Base-by-base conservation (phyloP, 306 rosid genomes). In the Lupinus albus region DNA sequence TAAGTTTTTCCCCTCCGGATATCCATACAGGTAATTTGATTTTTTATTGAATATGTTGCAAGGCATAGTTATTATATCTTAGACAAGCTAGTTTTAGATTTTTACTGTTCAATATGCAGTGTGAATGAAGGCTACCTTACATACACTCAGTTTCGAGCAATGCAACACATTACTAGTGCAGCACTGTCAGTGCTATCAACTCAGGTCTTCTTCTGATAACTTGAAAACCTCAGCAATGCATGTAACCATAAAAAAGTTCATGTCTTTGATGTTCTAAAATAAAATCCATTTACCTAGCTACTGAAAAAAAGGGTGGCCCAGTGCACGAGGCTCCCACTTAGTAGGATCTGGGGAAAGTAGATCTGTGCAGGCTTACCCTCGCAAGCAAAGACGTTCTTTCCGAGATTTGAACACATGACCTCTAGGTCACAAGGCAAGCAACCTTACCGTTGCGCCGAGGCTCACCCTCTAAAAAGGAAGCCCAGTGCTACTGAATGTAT, bases 111-210 rank as follows among this genome's bases (percentile, higher is more conserved):
- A 0, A 11, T 13, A 51, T 82, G 60, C 82, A 93, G 99, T 79
- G 97, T 90, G 45, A 90, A 81, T 63, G 97, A 93, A 75, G 99
- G 99, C 8, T 93, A 90, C 69, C 93, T 93, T 47, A 85, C 94
- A 72, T 90, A 90, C 78, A 90, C 99, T 0, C 96, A 93, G 66
- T 93, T 93, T 74, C 89, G 99, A 41, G 97, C 99, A 0, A 68
- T 93, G 68, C 99, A 93, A 67, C 96, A 93, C 73, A 69, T 85
- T 53, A 75, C 87, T 13, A 93, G 99, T 67, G 99, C 97, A 4
- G 76, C 92, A 14, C 77, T 93, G 38, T 93, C 97, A 2, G 97
- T 93, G 56, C 83, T 93, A 44, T 90, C 99, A 58, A 90, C 97
- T 74, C 97, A 90, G 99, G 99, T 90, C 73, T 61, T 68, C 67